Conservation (phyloP, 768 basidiomycete genomes). For the Lenzites betulinus region DNA sequence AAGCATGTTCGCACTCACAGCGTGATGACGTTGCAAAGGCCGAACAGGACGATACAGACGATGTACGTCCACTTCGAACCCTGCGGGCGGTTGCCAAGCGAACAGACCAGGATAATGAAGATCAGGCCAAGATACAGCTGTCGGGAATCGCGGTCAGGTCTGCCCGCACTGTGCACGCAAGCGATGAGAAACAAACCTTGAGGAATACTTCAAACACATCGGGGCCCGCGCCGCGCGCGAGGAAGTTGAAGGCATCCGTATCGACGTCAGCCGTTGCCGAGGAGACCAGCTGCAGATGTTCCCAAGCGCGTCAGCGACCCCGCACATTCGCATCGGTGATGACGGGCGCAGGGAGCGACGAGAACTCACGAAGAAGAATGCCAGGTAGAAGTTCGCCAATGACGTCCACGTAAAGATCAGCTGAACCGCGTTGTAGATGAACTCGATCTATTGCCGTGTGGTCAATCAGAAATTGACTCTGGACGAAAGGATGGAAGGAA, state of each 20-base stretch:
- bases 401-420: conserved; percentile 94
- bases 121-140: conserved; percentile 83
- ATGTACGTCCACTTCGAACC: conserved; percentile 89
- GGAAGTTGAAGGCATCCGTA: conserved; percentile 79
- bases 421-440: conserved; percentile 88
- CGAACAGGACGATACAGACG: conserved; percentile 75
- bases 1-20: conserved; percentile 31
- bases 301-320: conserved; percentile 17
- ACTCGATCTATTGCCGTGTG: conserved; percentile 59
- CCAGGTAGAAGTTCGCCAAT: conserved; percentile 90
- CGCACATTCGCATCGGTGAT: background rate
- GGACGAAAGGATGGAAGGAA: background rate
- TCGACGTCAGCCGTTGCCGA: conserved; percentile 62
- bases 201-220: conserved; percentile 79
- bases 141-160: background rate
- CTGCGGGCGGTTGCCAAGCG: conserved; percentile 90
- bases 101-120: conserved; percentile 82
- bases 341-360: conserved; percentile 19
- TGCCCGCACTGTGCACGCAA: background rate
- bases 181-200: conserved; percentile 35
- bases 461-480: background rate
- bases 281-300: conserved; percentile 60
- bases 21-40: conserved; percentile 74
- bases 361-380: conserved; percentile 85
- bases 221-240: conserved; percentile 69